phyloP scores from a whole-genome alignment of 768 basidiomycete species.

The Podaxis carcinomalis region DNA sequence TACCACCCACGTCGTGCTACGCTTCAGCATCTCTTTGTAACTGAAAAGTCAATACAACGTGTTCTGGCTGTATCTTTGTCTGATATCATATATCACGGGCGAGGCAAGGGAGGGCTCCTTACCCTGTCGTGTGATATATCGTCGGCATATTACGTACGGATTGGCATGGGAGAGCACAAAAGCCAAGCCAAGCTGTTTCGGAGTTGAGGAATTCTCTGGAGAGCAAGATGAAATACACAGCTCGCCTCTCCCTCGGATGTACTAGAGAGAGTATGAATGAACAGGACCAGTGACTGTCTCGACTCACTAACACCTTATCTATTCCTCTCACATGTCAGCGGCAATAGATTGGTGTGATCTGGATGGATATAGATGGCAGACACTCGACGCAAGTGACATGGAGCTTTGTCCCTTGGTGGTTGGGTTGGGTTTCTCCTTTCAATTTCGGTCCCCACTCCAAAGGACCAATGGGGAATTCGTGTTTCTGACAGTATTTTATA shows the following conservation, averaged over 20 bases:
- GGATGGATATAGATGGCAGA: neutral
- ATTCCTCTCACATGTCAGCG: neutral
- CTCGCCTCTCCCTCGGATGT: neutral
- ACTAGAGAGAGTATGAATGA: neutral
- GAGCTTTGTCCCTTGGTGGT: neutral
- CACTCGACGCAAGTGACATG: neutral
- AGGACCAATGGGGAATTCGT: neutral
- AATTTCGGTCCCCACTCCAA: neutral
- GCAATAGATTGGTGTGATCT: neutral
- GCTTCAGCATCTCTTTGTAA: neutral
- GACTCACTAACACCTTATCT: neutral
- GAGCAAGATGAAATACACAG: neutral
- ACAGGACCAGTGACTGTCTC: neutral
- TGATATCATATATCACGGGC: neutral
- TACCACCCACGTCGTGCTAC: neutral
- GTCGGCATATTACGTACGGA: neutral
- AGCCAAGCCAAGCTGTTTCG: constrained; percentile 1
- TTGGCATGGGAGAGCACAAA: neutral
- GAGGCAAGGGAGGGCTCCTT: neutral
- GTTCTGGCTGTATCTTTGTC: neutral
- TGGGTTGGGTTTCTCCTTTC: neutral
- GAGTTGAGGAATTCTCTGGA: neutral
- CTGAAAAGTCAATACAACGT: neutral
- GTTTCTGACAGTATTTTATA: neutral
- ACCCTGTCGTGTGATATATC: neutral